These are phyloP conservation scores for Tetragonia tetragonoides DNA, from an alignment of 148 eudicot species.

Conservation along the genomic window DNA sequence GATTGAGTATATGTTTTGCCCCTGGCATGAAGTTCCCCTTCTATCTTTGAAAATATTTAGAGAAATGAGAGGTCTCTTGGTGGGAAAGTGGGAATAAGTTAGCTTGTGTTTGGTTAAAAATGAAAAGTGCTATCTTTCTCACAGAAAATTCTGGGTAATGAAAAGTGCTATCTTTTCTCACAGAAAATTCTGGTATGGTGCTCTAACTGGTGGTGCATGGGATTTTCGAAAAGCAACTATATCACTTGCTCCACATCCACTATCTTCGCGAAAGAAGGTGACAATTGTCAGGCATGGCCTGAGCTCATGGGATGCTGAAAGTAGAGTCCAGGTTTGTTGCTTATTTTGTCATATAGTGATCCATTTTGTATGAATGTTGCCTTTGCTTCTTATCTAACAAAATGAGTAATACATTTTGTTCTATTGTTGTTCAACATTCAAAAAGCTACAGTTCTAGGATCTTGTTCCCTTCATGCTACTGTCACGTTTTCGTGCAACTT, in stretches of 20 bases:
- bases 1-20: neutral
- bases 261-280: conserved; percentile 60
- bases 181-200: conserved; percentile 33
- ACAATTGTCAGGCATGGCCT: conserved; percentile 72
- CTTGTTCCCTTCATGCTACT: too few species aligned
- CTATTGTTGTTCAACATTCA: too few species aligned
- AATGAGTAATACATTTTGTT: too few species aligned
- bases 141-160: conserved; percentile 30
- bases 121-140: neutral
- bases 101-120: neutral
- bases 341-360: neutral
- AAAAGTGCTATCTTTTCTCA: neutral
- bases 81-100: neutral
- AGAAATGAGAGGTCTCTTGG: neutral
- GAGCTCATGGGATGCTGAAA: conserved; percentile 71
- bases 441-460: too few species aligned
- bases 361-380: neutral
- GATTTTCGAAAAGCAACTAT: conserved; percentile 62
- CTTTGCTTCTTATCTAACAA: too few species aligned
- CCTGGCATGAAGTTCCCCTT: neutral
- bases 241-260: conserved; percentile 42
- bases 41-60: neutral
- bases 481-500: too few species aligned
- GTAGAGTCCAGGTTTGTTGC: conserved; percentile 61
- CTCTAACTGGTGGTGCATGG: conserved; percentile 66